Conservation (phyloP, 768 basidiomycete genomes). For the Boletus subparvulus region DNA sequence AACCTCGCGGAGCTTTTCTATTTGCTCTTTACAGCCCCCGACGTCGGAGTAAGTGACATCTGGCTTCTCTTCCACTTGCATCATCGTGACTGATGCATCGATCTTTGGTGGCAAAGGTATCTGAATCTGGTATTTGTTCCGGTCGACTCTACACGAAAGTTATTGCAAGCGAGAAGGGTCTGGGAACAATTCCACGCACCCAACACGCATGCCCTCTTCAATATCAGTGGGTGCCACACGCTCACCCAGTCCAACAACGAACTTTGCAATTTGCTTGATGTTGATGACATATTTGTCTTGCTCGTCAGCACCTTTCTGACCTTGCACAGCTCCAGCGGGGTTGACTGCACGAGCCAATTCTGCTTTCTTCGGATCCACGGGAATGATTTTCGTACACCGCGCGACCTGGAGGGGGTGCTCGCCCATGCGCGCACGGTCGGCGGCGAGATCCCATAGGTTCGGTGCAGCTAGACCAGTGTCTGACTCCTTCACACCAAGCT, state of each 20-base stretch:
- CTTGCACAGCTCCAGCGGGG: constrained; percentile 71
- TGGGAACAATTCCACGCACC: constrained; percentile 52
- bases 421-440: constrained; percentile 87
- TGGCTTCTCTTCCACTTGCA: constrained; percentile 99
- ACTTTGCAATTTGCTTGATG: constrained; percentile 99
- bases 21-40: constrained; percentile 99
- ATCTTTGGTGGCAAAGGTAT: constrained; percentile 98
- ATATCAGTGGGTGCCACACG: constrained; percentile 97
- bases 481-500: constrained; percentile 97
- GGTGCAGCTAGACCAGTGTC: constrained; percentile 97
- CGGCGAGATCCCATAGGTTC: constrained; percentile 95
- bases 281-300: constrained; percentile 99
- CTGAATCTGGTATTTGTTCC: constrained; percentile 97
- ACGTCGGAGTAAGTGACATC: constrained; percentile 98
- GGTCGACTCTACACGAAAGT: constrained; percentile 67
- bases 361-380: constrained; percentile 70
- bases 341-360: constrained; percentile 79
- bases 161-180: background rate
- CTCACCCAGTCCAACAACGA: constrained; percentile 96
- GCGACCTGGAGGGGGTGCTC: constrained; percentile 97
- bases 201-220: constrained; percentile 99
- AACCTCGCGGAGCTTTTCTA: constrained; percentile 97
- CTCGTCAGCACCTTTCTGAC: constrained; percentile 96
- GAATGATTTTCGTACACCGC: constrained; percentile 97
- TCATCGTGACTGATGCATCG: constrained; percentile 99